Evolutionary conservation across 2,329 filamentous ascomycete species (phyloP).

Genomic region (Aspergillus nomiae): DNA sequence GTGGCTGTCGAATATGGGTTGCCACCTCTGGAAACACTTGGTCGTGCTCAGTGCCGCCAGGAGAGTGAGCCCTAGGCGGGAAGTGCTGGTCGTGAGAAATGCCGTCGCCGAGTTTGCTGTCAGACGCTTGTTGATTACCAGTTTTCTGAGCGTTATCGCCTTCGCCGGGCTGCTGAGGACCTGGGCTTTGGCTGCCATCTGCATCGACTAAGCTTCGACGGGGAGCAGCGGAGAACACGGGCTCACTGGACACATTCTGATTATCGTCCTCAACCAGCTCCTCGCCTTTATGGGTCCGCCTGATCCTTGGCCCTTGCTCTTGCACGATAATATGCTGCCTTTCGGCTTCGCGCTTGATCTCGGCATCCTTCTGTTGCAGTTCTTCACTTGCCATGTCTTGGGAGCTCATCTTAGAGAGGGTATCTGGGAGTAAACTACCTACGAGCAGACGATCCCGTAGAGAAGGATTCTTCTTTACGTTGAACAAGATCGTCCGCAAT

Average conservation of each 20-base stretch:
- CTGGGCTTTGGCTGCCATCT: conserved; percentile 32
- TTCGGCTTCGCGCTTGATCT: conserved; percentile 60
- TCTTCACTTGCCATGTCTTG: conserved; percentile 93
- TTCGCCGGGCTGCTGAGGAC: conserved; percentile 23
- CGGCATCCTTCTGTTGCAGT: conserved; percentile 65
- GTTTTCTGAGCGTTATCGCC: conserved; percentile 19
- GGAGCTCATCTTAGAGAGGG: conserved; percentile 81
- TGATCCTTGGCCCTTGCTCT: conserved; percentile 73
- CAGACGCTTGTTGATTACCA: conserved; percentile 34
- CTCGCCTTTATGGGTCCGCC: conserved; percentile 92
- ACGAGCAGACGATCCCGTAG: conserved; percentile 75
- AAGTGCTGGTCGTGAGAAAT: conserved; percentile 77
- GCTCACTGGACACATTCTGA: conserved; percentile 48
- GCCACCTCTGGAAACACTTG: conserved; percentile 47
- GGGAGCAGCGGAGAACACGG: conserved; percentile 50
- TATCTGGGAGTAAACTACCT: conserved; percentile 69
- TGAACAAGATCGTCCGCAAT: conserved; percentile 76
- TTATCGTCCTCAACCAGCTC: conserved; percentile 80
- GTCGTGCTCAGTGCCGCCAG: conserved; percentile 52
- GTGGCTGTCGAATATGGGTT: conserved; percentile 39
- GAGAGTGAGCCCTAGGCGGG: conserved; percentile 80
- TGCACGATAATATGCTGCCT: conserved; percentile 75
- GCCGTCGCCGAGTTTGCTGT: conserved; percentile 51
- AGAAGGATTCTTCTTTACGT: conserved; percentile 84
- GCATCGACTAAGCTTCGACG: conserved; percentile 43